Conservation (phyloP, 2,329 filamentous ascomycete genomes). For the Talaromyces pinophilus region DNA sequence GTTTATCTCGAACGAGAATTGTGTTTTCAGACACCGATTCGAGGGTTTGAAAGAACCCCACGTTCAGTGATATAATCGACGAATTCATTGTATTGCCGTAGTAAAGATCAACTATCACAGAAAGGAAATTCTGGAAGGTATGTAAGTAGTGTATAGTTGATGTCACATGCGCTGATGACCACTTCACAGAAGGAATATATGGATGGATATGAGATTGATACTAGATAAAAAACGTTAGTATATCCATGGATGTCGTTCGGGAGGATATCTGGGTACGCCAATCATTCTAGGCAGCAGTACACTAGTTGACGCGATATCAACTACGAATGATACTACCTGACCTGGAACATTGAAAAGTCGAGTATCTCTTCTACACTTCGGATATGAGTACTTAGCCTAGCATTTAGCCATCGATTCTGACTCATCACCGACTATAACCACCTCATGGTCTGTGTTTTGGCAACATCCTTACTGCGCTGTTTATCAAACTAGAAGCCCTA, state of each 20-base stretch:
- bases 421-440: neutral
- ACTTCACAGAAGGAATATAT: neutral
- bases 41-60: constrained; percentile 27
- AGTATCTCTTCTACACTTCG: neutral
- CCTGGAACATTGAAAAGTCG: neutral
- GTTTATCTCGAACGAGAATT: constrained; percentile 36
- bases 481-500: neutral
- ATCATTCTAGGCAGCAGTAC: neutral
- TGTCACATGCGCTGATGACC: neutral
- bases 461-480: neutral
- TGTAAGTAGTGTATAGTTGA: neutral
- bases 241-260: neutral
- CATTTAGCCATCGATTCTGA: neutral
- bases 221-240: neutral
- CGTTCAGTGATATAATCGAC: neutral
- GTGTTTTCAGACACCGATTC: constrained; percentile 23
- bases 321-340: neutral
- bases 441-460: neutral
- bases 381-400: neutral
- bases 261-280: neutral
- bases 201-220: neutral
- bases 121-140: neutral
- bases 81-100: neutral
- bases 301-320: neutral
- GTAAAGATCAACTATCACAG: neutral